phyloP scores from a whole-genome alignment of 306 rosid species.

The Fagus crenata region DNA sequence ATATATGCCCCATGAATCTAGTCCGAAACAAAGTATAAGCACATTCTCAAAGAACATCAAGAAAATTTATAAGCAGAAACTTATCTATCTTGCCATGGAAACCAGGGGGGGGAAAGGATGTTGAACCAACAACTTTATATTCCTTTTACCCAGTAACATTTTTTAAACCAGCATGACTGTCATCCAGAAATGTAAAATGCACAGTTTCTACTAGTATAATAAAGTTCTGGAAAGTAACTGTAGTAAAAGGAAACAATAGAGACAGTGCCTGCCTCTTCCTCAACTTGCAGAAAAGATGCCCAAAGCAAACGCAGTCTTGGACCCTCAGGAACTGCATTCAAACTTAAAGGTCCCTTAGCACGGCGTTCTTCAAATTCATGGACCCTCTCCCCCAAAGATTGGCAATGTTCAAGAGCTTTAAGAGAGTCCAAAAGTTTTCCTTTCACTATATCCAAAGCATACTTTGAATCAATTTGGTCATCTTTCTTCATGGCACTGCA shows the following conservation, averaged over 20 bases:
- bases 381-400: constrained; percentile 47
- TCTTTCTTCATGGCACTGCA: constrained; percentile 53
- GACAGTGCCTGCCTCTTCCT: constrained; percentile 73
- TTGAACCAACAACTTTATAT: background rate
- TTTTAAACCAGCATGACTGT: constrained; percentile 18
- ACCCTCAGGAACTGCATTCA: constrained; percentile 84
- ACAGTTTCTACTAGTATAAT: constrained; percentile 15
- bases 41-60: background rate
- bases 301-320: constrained; percentile 84
- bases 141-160: background rate
- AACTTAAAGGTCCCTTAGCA: constrained; percentile 62
- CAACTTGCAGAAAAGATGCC: constrained; percentile 72
- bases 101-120: background rate
- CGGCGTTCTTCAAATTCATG: constrained; percentile 34
- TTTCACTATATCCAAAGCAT: constrained; percentile 62
- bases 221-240: constrained; percentile 15
- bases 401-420: constrained; percentile 58
- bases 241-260: constrained; percentile 31
- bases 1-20: background rate
- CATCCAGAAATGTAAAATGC: constrained; percentile 15
- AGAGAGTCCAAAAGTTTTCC: constrained; percentile 69
- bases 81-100: background rate
- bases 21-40: background rate
- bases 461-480: constrained; percentile 47
- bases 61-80: background rate